Conservation (phyloP, 225 moss, liverwort and hornwort species). For the Anthoceros angustus region DNA sequence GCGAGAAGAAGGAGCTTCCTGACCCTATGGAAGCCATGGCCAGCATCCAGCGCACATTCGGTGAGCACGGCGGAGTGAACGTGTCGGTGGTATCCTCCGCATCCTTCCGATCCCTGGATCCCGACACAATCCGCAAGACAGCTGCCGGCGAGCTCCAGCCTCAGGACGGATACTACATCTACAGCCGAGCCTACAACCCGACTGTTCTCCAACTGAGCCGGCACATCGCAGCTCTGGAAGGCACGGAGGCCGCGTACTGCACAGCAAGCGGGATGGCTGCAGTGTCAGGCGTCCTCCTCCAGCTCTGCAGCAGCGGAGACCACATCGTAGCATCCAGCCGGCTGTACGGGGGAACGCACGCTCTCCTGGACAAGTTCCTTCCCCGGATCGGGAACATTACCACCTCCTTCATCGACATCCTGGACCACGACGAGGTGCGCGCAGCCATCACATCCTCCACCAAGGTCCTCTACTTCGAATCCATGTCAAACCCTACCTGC, state of each 20-base stretch:
- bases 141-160: constrained; percentile 60
- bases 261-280: constrained; percentile 89
- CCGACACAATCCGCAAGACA: constrained; percentile 55
- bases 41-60: constrained; percentile 26
- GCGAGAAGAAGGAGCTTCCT: too few species aligned
- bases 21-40: constrained; percentile 57
- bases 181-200: constrained; percentile 85
- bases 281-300: constrained; percentile 50
- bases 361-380: constrained; percentile 60
- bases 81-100: constrained; percentile 52
- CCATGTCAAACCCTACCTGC: constrained; percentile 69
- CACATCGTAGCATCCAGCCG: constrained; percentile 75
- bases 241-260: constrained; percentile 83
- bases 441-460: constrained; percentile 36
- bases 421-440: constrained; percentile 29
- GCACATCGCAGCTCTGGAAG: constrained; percentile 80
- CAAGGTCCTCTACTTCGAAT: constrained; percentile 78
- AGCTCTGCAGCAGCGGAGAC: constrained; percentile 80
- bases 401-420: constrained; percentile 63
- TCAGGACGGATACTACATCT: constrained; percentile 54
- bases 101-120: constrained; percentile 62
- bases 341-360: constrained; percentile 76
- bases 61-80: constrained; percentile 63
- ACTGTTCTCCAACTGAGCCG: constrained; percentile 57
- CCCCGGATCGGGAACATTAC: constrained; percentile 62